Conservation (phyloP, 2,329 filamentous ascomycete genomes). For the Exophiala sp. region DNA sequence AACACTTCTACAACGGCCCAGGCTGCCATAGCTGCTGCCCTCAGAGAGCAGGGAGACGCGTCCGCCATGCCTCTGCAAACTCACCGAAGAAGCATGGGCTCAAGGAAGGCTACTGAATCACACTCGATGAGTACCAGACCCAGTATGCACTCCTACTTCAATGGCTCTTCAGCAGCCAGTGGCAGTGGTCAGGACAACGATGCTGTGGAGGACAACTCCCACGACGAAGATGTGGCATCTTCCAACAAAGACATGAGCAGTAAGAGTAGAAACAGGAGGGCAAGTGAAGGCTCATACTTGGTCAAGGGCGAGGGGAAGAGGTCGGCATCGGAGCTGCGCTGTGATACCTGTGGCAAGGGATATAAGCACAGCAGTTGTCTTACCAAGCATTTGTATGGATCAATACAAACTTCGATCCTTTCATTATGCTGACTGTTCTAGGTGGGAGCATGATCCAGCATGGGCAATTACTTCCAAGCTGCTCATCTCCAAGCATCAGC, state of each 20-base stretch:
- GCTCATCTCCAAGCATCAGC: slow-evolving; percentile 98
- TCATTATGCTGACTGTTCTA: slow-evolving; percentile 46
- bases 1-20: slow-evolving; percentile 73
- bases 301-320: slow-evolving; percentile 76
- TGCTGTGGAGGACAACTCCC: slow-evolving; percentile 27
- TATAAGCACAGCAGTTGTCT: slow-evolving; percentile 99
- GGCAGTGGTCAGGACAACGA: slow-evolving; percentile 39
- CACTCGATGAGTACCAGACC: slow-evolving; percentile 40
- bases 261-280: slow-evolving; percentile 57
- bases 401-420: slow-evolving; percentile 16
- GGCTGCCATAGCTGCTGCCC: slow-evolving; percentile 62
- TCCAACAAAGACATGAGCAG: slow-evolving; percentile 45
- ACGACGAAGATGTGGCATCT: slow-evolving; percentile 45
- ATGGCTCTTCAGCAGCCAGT: slow-evolving; percentile 30
- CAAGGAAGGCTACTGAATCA: slow-evolving; percentile 48
- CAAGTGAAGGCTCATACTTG: slow-evolving; percentile 83
- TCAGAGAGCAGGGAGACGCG: slow-evolving; percentile 62
- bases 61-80: slow-evolving; percentile 54
- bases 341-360: slow-evolving; percentile 97
- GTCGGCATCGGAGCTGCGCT: slow-evolving; percentile 81
- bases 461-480: slow-evolving; percentile 97
- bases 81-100: slow-evolving; percentile 65
- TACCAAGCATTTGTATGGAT: slow-evolving; percentile 98
- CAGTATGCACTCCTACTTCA: slow-evolving; percentile 42
- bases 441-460: slow-evolving; percentile 98